A percentile compares a stretch with the other conserved stretches of the same genome.
Conservation (phyloP, 352 stramenopile species). For the Phytophthora cajani region DNA sequence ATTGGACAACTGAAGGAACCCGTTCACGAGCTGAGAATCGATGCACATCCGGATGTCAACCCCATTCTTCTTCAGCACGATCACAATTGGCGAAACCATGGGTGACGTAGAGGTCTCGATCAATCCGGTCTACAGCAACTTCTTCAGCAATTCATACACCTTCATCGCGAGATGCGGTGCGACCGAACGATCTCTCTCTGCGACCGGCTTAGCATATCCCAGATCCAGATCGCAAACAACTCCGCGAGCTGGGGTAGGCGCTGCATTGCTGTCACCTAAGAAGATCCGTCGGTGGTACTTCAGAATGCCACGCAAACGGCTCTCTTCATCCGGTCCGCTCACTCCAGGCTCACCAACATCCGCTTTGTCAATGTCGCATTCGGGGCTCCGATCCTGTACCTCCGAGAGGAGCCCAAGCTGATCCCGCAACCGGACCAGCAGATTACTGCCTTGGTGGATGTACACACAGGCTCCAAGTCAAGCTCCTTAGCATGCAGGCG, state of each 20-base stretch:
- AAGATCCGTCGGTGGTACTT: not conserved
- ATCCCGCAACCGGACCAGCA: not conserved
- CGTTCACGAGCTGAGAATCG: constrained; percentile 26
- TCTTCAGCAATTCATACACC: constrained; percentile 11
- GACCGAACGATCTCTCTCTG: not conserved
- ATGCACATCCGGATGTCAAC: constrained; percentile 26
- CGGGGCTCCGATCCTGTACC: not conserved
- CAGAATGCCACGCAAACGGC: not conserved
- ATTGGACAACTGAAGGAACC: constrained; percentile 17
- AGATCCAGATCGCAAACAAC: not conserved
- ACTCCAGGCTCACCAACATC: not conserved
- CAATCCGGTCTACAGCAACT: constrained; percentile 1
- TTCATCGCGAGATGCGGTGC: not conserved
- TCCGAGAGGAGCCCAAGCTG: not conserved
- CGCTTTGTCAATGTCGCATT: not conserved
- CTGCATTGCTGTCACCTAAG: not conserved
- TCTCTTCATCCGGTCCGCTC: not conserved
- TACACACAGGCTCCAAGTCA: not conserved
- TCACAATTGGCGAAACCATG: not conserved
- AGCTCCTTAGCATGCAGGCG: not conserved
- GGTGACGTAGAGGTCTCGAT: not conserved
- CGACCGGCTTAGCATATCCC: not conserved
- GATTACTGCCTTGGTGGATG: not conserved
- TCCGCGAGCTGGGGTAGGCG: not conserved
- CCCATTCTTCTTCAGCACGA: constrained; percentile 12